Percentiles rank a stretch among this genome's conserved stretches.
Evolutionary conservation across 371 early-diverging fungal species (phyloP).

Genomic region (Gilbertella persicaria): DNA sequence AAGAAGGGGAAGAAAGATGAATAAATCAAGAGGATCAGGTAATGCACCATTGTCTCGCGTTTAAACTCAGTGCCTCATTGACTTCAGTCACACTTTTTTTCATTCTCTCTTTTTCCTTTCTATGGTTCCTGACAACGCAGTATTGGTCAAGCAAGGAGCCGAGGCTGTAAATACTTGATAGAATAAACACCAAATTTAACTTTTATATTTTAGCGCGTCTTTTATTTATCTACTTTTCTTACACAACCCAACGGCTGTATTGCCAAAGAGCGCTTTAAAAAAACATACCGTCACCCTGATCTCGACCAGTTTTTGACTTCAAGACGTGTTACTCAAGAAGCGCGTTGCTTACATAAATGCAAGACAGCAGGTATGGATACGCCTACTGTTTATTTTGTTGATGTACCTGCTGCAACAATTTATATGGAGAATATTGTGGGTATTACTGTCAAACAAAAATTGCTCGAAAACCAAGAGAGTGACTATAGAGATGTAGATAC

Average conservation of each 20-base stretch:
- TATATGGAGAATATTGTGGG: slow-evolving; percentile 89
- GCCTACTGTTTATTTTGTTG: slow-evolving; percentile 84
- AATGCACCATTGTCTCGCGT: too few species aligned
- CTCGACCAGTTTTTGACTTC: slow-evolving; percentile 84
- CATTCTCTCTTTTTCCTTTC: background rate
- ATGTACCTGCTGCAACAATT: slow-evolving; percentile 65
- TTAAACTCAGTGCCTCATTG: too few species aligned
- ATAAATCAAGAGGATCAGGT: too few species aligned
- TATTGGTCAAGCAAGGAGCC: slow-evolving; percentile 40
- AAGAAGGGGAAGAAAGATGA: too few species aligned
- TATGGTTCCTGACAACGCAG: slow-evolving; percentile 20
- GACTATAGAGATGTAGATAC: slow-evolving; percentile 37
- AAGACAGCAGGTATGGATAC: slow-evolving; percentile 75
- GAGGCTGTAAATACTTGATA: slow-evolving; percentile 28
- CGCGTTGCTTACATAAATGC: slow-evolving; percentile 77
- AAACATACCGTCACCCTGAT: slow-evolving; percentile 89
- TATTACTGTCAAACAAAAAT: slow-evolving; percentile 70
- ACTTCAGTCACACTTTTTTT: too few species aligned
- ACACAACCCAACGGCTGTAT: slow-evolving; percentile 37
- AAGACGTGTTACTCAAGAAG: slow-evolving; percentile 80
- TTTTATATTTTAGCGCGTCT: slow-evolving; percentile 22
- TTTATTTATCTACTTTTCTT: slow-evolving; percentile 21
- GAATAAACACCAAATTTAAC: background rate
- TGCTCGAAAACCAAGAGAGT: slow-evolving; percentile 45
- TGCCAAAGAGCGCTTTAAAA: slow-evolving; percentile 80